Conservation (phyloP, 78 protist species). For the Bigelowiella natans region DNA sequence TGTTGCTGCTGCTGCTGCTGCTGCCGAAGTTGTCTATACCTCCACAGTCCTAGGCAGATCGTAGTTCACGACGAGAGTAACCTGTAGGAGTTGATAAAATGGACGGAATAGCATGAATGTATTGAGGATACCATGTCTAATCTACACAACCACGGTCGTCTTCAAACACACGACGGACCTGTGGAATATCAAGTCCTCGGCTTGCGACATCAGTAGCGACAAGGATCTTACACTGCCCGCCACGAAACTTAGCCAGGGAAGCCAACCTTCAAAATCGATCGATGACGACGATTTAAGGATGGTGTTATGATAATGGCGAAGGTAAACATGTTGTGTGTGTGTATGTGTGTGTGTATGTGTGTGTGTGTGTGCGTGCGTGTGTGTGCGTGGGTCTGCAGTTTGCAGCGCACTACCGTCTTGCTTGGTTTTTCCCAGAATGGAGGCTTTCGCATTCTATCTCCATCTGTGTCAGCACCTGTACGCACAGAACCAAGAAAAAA, state of each 20-base stretch:
- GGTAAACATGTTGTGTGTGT: background rate
- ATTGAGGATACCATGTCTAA: background rate
- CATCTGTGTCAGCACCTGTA: background rate
- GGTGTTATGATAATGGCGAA: background rate
- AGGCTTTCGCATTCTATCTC: background rate
- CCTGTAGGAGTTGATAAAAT: conserved; percentile 25
- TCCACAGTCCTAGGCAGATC: conserved; percentile 70
- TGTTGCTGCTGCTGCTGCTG: no score
- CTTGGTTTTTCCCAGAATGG: background rate
- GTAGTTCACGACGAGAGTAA: conserved; percentile 84
- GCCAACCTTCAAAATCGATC: no score
- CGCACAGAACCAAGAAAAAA: no score
- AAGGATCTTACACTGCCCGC: background rate
- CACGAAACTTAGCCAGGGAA: conserved; percentile 11
- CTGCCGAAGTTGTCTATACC: no score
- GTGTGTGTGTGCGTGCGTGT: background rate
- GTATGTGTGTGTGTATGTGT: background rate
- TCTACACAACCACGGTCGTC: background rate
- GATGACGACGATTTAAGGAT: no score
- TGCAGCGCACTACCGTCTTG: background rate
- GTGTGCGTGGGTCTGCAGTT: background rate
- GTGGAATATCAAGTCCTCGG: conserved; percentile 94
- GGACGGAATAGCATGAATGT: no score
- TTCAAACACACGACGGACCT: background rate
- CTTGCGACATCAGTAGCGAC: conserved; percentile 74